These are phyloP conservation scores for Blastobotrys proliferans DNA, from an alignment of 1,139 yeast species.

Conservation along the genomic window DNA sequence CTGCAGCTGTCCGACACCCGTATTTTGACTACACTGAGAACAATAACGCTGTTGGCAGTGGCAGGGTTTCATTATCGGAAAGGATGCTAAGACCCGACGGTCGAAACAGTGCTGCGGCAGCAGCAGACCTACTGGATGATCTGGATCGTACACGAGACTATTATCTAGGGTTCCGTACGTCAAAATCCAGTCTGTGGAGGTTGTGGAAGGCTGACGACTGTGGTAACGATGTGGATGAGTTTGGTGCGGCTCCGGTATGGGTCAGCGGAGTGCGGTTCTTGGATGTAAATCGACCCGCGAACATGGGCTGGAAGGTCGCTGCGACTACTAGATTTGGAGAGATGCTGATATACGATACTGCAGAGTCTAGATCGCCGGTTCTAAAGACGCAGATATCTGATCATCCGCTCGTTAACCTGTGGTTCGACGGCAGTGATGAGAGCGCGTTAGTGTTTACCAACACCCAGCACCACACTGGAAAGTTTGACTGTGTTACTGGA, in stretches of 20 bases:
- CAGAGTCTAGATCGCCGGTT: slow-evolving; percentile 29
- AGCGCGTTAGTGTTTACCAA: slow-evolving; percentile 26
- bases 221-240: background rate
- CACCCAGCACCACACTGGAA: slow-evolving; percentile 27
- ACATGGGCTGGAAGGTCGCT: slow-evolving; percentile 30
- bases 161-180: background rate
- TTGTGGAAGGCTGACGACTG: slow-evolving; percentile 30
- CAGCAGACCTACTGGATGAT: too few relatives aligned
- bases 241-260: slow-evolving; percentile 27
- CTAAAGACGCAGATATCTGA: slow-evolving; percentile 27
- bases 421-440: slow-evolving; percentile 18
- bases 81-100: too few relatives aligned
- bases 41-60: too few relatives aligned
- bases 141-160: too few relatives aligned
- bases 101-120: too few relatives aligned
- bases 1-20: too few relatives aligned
- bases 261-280: slow-evolving; percentile 33
- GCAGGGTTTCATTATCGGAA: too few relatives aligned
- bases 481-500: slow-evolving; percentile 23
- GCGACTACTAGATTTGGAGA: slow-evolving; percentile 34
- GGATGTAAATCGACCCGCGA: slow-evolving; percentile 25
- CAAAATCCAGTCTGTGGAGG: slow-evolving; percentile 12
- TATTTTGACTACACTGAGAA: too few relatives aligned
- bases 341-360: slow-evolving; percentile 33
- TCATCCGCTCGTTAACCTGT: slow-evolving; percentile 30